Evolutionary conservation across 768 basidiomycete genomes (phyloP).

Genomic region (Lentinula sp.): DNA sequence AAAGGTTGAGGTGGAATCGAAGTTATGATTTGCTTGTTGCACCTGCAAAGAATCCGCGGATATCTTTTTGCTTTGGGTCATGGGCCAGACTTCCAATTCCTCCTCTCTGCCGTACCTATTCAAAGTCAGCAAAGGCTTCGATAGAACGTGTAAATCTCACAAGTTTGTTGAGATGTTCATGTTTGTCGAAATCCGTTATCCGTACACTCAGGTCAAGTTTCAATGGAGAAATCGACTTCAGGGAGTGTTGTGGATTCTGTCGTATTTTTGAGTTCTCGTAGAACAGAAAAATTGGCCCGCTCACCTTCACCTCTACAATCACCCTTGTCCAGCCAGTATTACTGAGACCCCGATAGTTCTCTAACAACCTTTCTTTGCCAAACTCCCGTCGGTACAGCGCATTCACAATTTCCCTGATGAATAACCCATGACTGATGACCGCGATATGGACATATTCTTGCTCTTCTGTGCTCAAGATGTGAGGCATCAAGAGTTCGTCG

Average conservation of each 20-base stretch:
- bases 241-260: not conserved
- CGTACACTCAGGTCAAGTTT: conserved; percentile 30
- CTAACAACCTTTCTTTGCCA: conserved; percentile 12
- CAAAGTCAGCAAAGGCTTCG: conserved; percentile 5
- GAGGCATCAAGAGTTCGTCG: conserved; percentile 46
- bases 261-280: not conserved
- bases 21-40: not conserved
- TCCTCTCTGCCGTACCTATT: conserved; percentile 56
- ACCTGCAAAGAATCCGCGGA: conserved; percentile 63
- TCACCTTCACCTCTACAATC: conserved; percentile 39
- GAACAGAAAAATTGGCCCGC: not conserved
- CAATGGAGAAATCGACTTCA: not conserved
- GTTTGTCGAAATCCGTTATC: conserved; percentile 47
- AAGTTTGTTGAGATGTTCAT: conserved; percentile 49
- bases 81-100: conserved; percentile 67
- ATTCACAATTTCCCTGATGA: conserved; percentile 54
- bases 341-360: conserved; percentile 41
- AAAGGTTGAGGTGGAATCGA: not conserved
- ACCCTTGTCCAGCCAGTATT: conserved; percentile 72
- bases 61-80: conserved; percentile 71
- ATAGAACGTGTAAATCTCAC: conserved; percentile 31
- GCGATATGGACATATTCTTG: conserved; percentile 41
- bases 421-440: conserved; percentile 71
- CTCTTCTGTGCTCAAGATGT: conserved; percentile 37
- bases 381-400: conserved; percentile 39